Evolutionary conservation across 2,329 filamentous ascomycete genomes (phyloP).

Genomic region (Fusarium phyllophilum): DNA sequence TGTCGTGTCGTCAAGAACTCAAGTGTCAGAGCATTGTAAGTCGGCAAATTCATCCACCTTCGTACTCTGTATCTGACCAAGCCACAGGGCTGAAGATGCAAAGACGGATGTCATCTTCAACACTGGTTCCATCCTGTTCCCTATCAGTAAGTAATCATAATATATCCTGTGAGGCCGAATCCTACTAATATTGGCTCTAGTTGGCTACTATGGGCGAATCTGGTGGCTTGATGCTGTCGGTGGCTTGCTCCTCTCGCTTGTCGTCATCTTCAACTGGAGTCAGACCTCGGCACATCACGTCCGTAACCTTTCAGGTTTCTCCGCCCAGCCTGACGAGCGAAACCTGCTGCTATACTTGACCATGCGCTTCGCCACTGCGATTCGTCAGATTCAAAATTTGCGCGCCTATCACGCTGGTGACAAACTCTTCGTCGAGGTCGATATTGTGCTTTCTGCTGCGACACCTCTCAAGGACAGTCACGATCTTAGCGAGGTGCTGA

Average conservation of each 20-base stretch:
- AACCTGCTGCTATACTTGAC: constrained; percentile 90
- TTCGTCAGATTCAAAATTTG: constrained; percentile 85
- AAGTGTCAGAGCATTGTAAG: constrained; percentile 80
- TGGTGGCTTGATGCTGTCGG: constrained; percentile 89
- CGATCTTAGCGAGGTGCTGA: constrained; percentile 79
- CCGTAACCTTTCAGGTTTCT: constrained; percentile 81
- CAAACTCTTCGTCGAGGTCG: constrained; percentile 83
- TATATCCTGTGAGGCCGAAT: constrained; percentile 8
- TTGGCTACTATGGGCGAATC: constrained; percentile 78
- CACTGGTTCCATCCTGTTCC: constrained; percentile 87
- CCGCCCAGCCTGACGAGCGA: constrained; percentile 81
- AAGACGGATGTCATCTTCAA: constrained; percentile 90
- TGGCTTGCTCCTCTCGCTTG: constrained; percentile 78
- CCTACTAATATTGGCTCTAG: constrained; percentile 45
- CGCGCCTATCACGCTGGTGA: constrained; percentile 88
- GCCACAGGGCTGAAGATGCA: constrained; percentile 60
- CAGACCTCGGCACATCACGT: constrained; percentile 80
- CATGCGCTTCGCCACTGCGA: constrained; percentile 91
- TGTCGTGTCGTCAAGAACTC: constrained; percentile 88
- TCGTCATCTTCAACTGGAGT: constrained; percentile 85
- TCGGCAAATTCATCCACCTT: constrained; percentile 24
- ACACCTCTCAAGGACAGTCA: constrained; percentile 82
- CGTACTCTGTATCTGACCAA: constrained; percentile 3
- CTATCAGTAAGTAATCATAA: constrained; percentile 64
- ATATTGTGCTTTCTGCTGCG: constrained; percentile 82